These are phyloP conservation scores for Paracamarosporium sp. DNA, from an alignment of 2,329 filamentous ascomycete genomes.

Conservation along the genomic window DNA sequence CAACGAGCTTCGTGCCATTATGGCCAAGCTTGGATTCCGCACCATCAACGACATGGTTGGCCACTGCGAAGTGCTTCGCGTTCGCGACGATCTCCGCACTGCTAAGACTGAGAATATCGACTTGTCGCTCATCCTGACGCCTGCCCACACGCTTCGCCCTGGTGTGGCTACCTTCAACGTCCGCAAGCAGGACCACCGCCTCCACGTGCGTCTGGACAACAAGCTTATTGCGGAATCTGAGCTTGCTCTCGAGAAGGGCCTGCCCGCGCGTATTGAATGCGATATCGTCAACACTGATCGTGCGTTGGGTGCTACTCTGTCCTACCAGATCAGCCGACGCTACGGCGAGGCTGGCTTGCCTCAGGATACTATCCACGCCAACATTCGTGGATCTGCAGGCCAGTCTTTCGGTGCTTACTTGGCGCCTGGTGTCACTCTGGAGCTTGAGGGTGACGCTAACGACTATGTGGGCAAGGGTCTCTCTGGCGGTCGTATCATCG, in stretches of 20 bases:
- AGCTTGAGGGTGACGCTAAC: slow-evolving; percentile 94
- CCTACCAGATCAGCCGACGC: slow-evolving; percentile 92
- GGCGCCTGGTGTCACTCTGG: slow-evolving; percentile 89
- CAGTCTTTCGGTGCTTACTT: slow-evolving; percentile 97
- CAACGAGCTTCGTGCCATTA: slow-evolving; percentile 94
- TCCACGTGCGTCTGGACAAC: slow-evolving; percentile 93
- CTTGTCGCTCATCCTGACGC: slow-evolving; percentile 88
- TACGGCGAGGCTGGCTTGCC: slow-evolving; percentile 90
- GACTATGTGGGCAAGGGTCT: slow-evolving; percentile 97
- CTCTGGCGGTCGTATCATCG: slow-evolving; percentile 88
- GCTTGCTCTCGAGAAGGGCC: slow-evolving; percentile 89
- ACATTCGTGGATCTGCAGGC: slow-evolving; percentile 94
- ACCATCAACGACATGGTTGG: slow-evolving; percentile 99
- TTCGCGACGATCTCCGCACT: slow-evolving; percentile 86
- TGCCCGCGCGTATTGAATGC: slow-evolving; percentile 92
- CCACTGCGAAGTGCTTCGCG: slow-evolving; percentile 82
- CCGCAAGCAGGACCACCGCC: slow-evolving; percentile 93
- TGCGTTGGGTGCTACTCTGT: slow-evolving; percentile 89
- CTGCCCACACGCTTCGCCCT: slow-evolving; percentile 92
- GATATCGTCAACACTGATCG: slow-evolving; percentile 97
- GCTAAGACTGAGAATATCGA: slow-evolving; percentile 93
- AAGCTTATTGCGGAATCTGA: slow-evolving; percentile 97
- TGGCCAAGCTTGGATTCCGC: slow-evolving; percentile 93
- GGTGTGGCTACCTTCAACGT: slow-evolving; percentile 97
- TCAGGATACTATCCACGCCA: slow-evolving; percentile 92